Base-by-base conservation (phyloP, 2,329 filamentous ascomycete genomes). In the Fusarium dlaminii region DNA sequence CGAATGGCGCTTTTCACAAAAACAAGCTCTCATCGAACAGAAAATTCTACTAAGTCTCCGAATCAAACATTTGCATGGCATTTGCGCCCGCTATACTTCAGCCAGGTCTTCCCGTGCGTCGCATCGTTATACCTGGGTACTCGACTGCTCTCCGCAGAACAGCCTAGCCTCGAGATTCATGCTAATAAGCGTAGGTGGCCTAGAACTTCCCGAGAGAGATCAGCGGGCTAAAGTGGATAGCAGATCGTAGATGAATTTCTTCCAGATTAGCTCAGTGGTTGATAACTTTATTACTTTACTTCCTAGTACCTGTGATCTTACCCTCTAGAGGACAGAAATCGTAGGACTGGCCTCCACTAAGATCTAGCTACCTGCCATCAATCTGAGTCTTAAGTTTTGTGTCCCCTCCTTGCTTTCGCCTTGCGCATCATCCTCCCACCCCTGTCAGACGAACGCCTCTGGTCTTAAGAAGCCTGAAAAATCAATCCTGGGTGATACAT, bases 401-500 rank as follows among this genome's bases (percentile, higher is more conserved):
- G 8, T 32, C n/a, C 22, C 22, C 29, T 8, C 24, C 45, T 51
- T 51, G n/a, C n/a, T 24, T 34, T 51, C 12, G n/a, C 34, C 48
- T 51, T 24, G 30, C 22, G 56, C 63, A 77, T 69, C 45, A 77
- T 24, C 74, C 72, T 67, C 60, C 74, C 59, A 51, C 72, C 73
- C 74, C 59, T 77, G 75, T 46, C 37, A 42, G 42, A n/a, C 37
- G 24, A 48, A 45, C 24, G 22, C 9, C 24, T 66, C 15, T 46
- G 27, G 20, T 40, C 24, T 48, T 22, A n/a, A 27, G 30, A 34
- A 39, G 39, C 37, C 51, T 43, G 24, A n/a, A 40, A 40, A 37
- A 30, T 46, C 39, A 49, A 49, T 36, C 3, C n/a, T 59, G 15
- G 32, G 54, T 34, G 40, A 34, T 52, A 59, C 46, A 60, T 36